phyloP scores from a whole-genome alignment of 108 stramenopile genomes.

The Skeletonema menzelii region DNA sequence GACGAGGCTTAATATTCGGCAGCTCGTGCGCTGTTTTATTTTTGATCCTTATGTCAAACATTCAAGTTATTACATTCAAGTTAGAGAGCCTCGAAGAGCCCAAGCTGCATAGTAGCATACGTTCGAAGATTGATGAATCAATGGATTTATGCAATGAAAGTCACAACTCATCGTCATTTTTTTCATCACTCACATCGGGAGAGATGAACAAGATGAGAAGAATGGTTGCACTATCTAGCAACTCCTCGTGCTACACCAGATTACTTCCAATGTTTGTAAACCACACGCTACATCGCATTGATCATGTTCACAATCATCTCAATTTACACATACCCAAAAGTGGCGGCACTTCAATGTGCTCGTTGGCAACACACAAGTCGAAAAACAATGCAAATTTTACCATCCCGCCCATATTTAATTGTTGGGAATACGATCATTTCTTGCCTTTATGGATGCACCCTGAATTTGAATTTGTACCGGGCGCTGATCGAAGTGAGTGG shows the following conservation, averaged over 20 bases:
- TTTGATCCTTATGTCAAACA: no score
- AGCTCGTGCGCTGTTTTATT: no score
- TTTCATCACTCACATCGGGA: no score
- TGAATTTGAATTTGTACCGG: not conserved
- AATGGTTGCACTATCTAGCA: not conserved
- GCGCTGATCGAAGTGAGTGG: not conserved
- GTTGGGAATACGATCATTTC: conserved; percentile 18
- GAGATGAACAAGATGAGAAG: not conserved
- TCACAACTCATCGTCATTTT: no score
- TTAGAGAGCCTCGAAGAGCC: no score
- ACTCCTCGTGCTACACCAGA: conserved; percentile 9
- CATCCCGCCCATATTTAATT: not conserved
- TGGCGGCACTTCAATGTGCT: conserved; percentile 11
- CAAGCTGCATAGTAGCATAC: no score
- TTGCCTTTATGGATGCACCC: conserved; percentile 9
- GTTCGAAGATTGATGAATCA: no score
- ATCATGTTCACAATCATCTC: not conserved
- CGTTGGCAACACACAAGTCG: not conserved
- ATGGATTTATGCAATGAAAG: no score
- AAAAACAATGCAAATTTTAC: not conserved
- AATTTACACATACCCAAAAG: conserved; percentile 25
- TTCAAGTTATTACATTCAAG: no score
- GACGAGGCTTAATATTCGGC: no score
- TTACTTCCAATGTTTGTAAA: not conserved
- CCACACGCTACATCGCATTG: not conserved